Evolutionary conservation across 306 rosid species (phyloP).

Genomic region (Glycyrrhiza uralensis): DNA sequence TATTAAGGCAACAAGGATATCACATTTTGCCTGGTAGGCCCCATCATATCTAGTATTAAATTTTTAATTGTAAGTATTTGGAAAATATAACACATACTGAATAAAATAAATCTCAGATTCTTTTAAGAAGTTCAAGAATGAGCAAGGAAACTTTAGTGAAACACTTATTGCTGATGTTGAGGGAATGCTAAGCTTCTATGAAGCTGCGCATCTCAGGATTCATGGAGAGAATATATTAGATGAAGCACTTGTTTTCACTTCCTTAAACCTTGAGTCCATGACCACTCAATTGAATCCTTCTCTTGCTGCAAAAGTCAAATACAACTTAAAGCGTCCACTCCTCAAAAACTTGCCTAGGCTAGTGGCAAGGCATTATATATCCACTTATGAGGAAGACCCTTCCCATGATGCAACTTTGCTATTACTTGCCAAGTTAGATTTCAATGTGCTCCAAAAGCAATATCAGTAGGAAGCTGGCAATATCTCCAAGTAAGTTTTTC

Average conservation of each 20-base stretch:
- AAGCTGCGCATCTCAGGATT: constrained; percentile 38
- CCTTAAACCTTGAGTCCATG: constrained; percentile 21
- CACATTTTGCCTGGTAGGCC: neutral
- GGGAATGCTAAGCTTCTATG: constrained; percentile 46
- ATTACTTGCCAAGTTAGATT: constrained; percentile 45
- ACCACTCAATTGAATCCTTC: neutral
- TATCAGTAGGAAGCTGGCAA: constrained; percentile 38
- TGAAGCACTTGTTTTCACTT: constrained; percentile 41
- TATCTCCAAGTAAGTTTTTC: constrained; percentile 24
- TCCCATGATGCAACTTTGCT: constrained; percentile 30
- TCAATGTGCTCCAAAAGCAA: constrained; percentile 39
- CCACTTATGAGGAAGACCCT: constrained; percentile 36
- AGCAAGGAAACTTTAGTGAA: neutral
- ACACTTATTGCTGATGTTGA: neutral
- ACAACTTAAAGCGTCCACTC: constrained; percentile 18
- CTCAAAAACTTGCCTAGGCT: constrained; percentile 31
- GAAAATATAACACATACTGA: neutral
- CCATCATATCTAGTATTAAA: neutral
- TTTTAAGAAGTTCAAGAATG: constrained; percentile 40
- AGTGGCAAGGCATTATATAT: constrained; percentile 31
- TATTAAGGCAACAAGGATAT: constrained; percentile 16
- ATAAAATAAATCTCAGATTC: too few relatives aligned
- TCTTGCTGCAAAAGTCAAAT: constrained; percentile 31
- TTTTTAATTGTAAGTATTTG: neutral
- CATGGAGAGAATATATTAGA: constrained; percentile 50